phyloP scores from a whole-genome alignment of 2,329 filamentous ascomycete genomes.

The Botrytis pseudocinerea region DNA sequence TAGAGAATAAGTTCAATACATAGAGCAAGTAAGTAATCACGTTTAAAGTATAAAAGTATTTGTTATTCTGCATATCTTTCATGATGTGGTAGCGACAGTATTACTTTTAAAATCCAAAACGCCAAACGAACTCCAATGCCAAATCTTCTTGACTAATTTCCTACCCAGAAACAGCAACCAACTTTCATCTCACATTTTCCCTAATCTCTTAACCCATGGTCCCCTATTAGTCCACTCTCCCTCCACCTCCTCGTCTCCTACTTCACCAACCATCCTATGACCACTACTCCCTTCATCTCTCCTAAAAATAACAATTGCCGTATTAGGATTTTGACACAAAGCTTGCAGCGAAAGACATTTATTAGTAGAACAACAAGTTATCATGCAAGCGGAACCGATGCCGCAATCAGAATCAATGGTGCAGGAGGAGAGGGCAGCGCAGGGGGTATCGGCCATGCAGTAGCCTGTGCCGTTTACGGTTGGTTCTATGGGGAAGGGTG shows the following conservation, averaged over 20 bases:
- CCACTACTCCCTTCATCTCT: not conserved
- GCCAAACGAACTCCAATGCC: not conserved
- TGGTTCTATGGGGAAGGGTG: not conserved
- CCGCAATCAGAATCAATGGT: not conserved
- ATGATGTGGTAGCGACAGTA: not conserved
- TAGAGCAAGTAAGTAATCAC: not conserved
- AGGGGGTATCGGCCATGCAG: conserved; percentile 18
- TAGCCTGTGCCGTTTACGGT: conserved; percentile 11
- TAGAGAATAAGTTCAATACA: not conserved
- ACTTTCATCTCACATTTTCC: not conserved
- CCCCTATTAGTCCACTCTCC: conserved; percentile 13
- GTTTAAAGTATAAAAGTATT: not conserved
- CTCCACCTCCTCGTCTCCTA: not conserved
- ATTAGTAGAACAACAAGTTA: conserved; percentile 12
- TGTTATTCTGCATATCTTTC: not conserved
- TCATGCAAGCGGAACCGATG: conserved; percentile 9
- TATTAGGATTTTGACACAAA: not conserved
- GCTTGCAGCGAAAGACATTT: conserved; percentile 12
- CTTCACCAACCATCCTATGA: not conserved
- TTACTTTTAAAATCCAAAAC: not conserved
- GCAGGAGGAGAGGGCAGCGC: conserved; percentile 13
- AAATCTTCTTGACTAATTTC: not conserved
- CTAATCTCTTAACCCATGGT: conserved; percentile 1
- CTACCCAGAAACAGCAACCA: not conserved
- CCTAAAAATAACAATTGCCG: not conserved